phyloP scores from a whole-genome alignment of 2,329 filamentous ascomycete species.

The Bipolaris oryzae region DNA sequence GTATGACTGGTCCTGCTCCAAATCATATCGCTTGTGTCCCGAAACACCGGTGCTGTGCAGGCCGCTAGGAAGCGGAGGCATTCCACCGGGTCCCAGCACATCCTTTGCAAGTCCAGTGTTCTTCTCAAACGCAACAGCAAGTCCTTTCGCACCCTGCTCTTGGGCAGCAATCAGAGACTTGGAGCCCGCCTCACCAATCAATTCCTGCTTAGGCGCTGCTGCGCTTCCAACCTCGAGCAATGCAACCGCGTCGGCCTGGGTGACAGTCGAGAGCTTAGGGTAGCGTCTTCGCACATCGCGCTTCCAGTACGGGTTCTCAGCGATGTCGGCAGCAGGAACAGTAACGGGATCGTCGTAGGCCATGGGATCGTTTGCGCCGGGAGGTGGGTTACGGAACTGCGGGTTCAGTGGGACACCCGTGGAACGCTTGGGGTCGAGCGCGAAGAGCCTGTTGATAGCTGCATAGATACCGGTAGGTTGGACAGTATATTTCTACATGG shows the following conservation, averaged over 20 bases:
- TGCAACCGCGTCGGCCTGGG: conserved; percentile 82
- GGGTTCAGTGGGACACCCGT: conserved; percentile 92
- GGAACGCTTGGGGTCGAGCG: conserved; percentile 86
- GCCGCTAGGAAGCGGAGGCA: conserved; percentile 88
- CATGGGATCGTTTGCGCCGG: conserved; percentile 72
- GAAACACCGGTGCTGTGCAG: conserved; percentile 58
- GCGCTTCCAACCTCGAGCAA: conserved; percentile 85
- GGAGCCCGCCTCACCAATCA: conserved; percentile 74
- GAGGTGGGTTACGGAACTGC: conserved; percentile 86
- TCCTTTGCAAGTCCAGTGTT: conserved; percentile 60
- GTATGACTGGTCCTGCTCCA: conserved; percentile 73
- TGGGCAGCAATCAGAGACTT: conserved; percentile 77
- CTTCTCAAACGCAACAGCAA: conserved; percentile 76
- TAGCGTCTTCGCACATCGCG: conserved; percentile 85
- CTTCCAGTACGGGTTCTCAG: conserved; percentile 96
- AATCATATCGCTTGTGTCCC: conserved; percentile 73
- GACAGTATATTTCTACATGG: conserved; percentile 86
- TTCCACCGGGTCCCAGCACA: conserved; percentile 74
- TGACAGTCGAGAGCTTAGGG: conserved; percentile 77
- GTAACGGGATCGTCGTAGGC: conserved; percentile 83
- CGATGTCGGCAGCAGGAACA: conserved; percentile 81
- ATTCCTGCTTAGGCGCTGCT: conserved; percentile 77
- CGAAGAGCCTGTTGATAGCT: conserved; percentile 74
- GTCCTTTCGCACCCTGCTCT: conserved; percentile 72
- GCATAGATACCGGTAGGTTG: conserved; percentile 92